Percentiles rank a stretch among this genome's conserved stretches.
Evolutionary conservation across 225 moss, liverwort and hornwort species (phyloP).

Genomic region (Bryum argenteum): DNA sequence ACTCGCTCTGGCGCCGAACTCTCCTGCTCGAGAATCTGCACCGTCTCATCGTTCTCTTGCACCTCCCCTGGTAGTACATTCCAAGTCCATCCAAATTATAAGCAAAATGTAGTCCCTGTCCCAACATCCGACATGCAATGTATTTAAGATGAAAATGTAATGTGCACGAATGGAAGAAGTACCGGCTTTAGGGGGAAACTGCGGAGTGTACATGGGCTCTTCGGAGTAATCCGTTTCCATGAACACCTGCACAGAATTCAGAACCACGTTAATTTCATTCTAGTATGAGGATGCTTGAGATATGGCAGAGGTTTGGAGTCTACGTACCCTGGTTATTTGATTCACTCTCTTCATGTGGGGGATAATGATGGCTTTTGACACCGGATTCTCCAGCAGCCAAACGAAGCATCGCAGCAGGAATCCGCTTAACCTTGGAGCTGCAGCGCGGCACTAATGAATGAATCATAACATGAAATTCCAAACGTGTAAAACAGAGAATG

Average conservation of each 20-base stretch:
- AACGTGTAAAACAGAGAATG: too few relatives aligned
- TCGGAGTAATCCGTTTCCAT: constrained; percentile 65
- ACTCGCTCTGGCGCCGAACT: constrained; percentile 57
- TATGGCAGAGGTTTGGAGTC: not conserved
- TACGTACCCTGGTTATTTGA: constrained; percentile 63
- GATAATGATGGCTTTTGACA: constrained; percentile 46
- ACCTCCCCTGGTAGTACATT: constrained; percentile 28
- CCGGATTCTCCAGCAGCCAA: constrained; percentile 67
- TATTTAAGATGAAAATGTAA: too few relatives aligned
- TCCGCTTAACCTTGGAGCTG: constrained; percentile 74
- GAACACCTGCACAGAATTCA: constrained; percentile 50
- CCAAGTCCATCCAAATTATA: not conserved
- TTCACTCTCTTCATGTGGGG: constrained; percentile 67
- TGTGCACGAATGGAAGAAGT: not conserved
- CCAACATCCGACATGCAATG: too few relatives aligned
- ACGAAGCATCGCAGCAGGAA: constrained; percentile 67
- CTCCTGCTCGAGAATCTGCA: constrained; percentile 37
- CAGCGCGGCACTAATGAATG: constrained; percentile 3
- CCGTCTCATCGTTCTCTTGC: constrained; percentile 35
- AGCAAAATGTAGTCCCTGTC: too few relatives aligned
- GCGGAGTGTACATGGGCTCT: constrained; percentile 75
- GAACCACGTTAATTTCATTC: not conserved
- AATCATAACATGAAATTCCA: too few relatives aligned
- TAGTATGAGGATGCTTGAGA: not conserved
- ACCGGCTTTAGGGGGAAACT: constrained; percentile 58